These are phyloP conservation scores for Jatropha multifida DNA, from an alignment of 441 rosid genomes.

Conservation along the genomic window DNA sequence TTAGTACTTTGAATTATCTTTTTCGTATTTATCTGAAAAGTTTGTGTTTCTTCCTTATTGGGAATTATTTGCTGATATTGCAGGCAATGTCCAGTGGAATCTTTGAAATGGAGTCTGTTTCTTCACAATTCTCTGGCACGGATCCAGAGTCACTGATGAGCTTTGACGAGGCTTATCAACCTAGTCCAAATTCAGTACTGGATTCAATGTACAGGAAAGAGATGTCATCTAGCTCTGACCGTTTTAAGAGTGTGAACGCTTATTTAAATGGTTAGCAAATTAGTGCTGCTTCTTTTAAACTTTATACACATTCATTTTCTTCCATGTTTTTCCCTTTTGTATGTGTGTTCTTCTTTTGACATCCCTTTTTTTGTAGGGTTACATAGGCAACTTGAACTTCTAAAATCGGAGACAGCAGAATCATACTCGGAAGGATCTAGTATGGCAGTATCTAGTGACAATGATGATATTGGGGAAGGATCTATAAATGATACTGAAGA, in stretches of 20 bases:
- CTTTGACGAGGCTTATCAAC: slow-evolving; percentile 57
- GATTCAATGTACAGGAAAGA: slow-evolving; percentile 46
- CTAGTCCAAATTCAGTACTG: slow-evolving; percentile 86
- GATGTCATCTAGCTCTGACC: slow-evolving; percentile 30
- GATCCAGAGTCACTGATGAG: slow-evolving; percentile 50
- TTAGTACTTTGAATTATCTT: background rate
- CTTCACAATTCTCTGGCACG: slow-evolving; percentile 38
- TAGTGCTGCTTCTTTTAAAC: slow-evolving; percentile 6
- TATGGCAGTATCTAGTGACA: slow-evolving; percentile 63
- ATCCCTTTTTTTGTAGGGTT: slow-evolving; percentile 35
- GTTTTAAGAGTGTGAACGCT: slow-evolving; percentile 28
- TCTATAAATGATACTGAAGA: slow-evolving; percentile 28
- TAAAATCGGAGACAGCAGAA: slow-evolving; percentile 50
- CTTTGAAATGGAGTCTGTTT: slow-evolving; percentile 42
- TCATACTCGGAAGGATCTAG: slow-evolving; percentile 51
- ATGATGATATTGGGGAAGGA: slow-evolving; percentile 33
- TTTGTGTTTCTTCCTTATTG: slow-evolving; percentile 6
- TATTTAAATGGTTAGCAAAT: slow-evolving; percentile 45
- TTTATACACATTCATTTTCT: background rate
- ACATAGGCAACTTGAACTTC: slow-evolving; percentile 44
- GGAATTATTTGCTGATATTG: background rate
- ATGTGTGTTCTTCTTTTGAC: background rate
- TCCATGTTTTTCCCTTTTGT: background rate
- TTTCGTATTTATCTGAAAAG: too few relatives aligned
- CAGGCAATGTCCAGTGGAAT: slow-evolving; percentile 39